Evolutionary conservation across 2,329 filamentous ascomycete species (phyloP), one percentile per base, ranked within the genome.

Genomic region (Thermothelomyces thermophilus): DNA sequence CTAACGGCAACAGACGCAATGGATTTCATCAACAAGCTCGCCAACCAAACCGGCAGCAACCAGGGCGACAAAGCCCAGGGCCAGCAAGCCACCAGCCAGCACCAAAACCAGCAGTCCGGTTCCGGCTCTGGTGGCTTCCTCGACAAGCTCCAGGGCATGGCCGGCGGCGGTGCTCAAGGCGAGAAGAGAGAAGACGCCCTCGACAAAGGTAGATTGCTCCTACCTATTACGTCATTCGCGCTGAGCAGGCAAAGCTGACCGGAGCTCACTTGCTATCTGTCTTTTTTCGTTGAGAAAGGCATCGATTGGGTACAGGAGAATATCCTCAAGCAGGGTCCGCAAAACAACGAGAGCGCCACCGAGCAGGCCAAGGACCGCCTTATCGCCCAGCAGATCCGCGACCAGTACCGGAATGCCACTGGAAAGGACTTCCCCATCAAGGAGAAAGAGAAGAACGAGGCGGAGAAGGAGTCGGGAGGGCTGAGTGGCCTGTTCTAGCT

Each of bases 311-410:
- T 90, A 20, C 88, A 94, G 69, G 80, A 93, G 68, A 80, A 87
- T 56, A 70, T 90, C 64, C 63, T 93, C 14, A 81, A 82, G 33
- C 72, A 81, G 58, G 87, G 87, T 16, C 63, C 77, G 41, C 87
- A 93, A 71, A 72, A 77, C 69, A 87, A 88, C 64, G 85, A 85
- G 67, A 74, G 68, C 44, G 87, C 87, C 5, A 63, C 82, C 17
- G 88, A 94, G 70, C 87, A 94, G 70, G 85, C 84, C 60, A 90
- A 91, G 72, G 88, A 93, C 65, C 84, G 88, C 67, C 73, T 85
- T 65, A 87, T 90, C 59, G 82, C 79, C 24, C 84, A 89, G 65
- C 83, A 78, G 65, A 80, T 91, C 59, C 79, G 87, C 33, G 68
- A 67, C 36, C 72, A 85, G 67, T 90, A 89, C 76, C 89, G 88